Conservation (phyloP, 2,329 filamentous ascomycete genomes). For the Epichloe gansuensis region DNA sequence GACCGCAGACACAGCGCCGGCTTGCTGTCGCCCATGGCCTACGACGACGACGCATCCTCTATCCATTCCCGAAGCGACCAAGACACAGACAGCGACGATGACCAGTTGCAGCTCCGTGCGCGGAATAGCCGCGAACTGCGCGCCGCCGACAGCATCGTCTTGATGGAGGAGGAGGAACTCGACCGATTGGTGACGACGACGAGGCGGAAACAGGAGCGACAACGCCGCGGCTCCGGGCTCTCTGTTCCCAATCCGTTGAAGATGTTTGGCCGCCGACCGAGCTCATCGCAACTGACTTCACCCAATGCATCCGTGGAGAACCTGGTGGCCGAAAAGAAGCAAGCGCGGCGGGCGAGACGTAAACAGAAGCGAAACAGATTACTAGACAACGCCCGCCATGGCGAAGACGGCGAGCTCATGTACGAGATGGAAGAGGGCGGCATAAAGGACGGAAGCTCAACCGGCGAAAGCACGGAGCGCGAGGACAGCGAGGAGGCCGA, state of each 20-base stretch:
- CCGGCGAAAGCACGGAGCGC: constrained; percentile 49
- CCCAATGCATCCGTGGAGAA: constrained; percentile 36
- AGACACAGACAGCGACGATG: constrained; percentile 66
- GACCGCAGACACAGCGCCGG: constrained; percentile 24
- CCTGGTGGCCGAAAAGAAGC: constrained; percentile 36
- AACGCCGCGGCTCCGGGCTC: constrained; percentile 37
- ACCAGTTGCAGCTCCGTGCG: constrained; percentile 52
- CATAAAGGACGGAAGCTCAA: constrained; percentile 53
- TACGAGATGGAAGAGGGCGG: constrained; percentile 83
- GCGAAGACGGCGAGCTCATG: constrained; percentile 67
- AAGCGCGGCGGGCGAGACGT: constrained; percentile 35
- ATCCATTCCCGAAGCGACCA: constrained; percentile 57
- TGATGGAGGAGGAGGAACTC: constrained; percentile 65
- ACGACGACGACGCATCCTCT: constrained; percentile 59
- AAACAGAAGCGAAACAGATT: constrained; percentile 41
- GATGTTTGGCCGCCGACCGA: constrained; percentile 27
- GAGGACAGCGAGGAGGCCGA: constrained; percentile 48
- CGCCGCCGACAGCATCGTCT: constrained; percentile 55
- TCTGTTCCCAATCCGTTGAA: constrained; percentile 38
- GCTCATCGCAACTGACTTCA: constrained; percentile 22
- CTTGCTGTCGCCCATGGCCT: constrained; percentile 50
- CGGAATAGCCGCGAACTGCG: constrained; percentile 59
- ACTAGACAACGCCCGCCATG: constrained; percentile 41
- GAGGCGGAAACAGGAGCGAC: constrained; percentile 35
- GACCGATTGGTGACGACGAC: constrained; percentile 46